These are phyloP conservation scores for Dichomitus squalens DNA, from an alignment of 1,284 basidiomycete genomes.

Conservation along the genomic window DNA sequence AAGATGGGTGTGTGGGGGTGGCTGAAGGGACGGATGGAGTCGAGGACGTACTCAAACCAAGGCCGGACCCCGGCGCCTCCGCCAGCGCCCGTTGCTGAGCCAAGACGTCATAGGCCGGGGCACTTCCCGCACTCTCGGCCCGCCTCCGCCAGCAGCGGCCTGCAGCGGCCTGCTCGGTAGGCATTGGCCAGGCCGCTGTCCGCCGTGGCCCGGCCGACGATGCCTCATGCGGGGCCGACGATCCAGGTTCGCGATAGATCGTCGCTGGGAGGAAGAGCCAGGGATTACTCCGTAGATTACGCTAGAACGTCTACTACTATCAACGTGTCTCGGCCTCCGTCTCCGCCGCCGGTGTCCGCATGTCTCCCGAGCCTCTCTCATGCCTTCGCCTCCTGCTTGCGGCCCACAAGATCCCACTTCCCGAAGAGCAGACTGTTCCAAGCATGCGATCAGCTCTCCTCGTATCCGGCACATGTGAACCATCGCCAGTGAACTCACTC, in stretches of 20 bases:
- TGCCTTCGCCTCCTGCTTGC: background rate
- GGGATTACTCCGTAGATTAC: slow-evolving; percentile 15
- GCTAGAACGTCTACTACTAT: slow-evolving; percentile 4
- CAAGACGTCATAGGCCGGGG: too few relatives aligned
- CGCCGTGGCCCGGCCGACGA: slow-evolving; percentile 5
- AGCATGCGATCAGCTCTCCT: slow-evolving; percentile 10
- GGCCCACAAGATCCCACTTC: slow-evolving; percentile 43
- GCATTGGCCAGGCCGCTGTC: slow-evolving; percentile 5
- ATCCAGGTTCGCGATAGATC: slow-evolving; percentile 5
- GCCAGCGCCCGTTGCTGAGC: background rate
- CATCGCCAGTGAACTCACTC: slow-evolving; percentile 57
- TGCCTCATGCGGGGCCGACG: slow-evolving; percentile 9
- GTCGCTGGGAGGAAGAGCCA: slow-evolving; percentile 7
- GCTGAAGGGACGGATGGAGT: background rate
- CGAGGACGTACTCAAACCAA: background rate
- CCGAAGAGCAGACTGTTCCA: slow-evolving; percentile 47
- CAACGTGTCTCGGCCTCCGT: slow-evolving; percentile 1
- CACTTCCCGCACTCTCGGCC: slow-evolving; percentile 1
- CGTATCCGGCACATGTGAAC: background rate
- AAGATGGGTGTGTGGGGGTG: background rate
- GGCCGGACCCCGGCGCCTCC: slow-evolving; percentile 4
- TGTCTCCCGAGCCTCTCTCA: slow-evolving; percentile 1
- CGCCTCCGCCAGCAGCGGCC: slow-evolving; percentile 5
- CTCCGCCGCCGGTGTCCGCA: background rate
- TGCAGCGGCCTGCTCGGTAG: too few relatives aligned